These are phyloP conservation scores for Zygoascus biomembranicola DNA, from an alignment of 805 yeast species.

Conservation along the genomic window DNA sequence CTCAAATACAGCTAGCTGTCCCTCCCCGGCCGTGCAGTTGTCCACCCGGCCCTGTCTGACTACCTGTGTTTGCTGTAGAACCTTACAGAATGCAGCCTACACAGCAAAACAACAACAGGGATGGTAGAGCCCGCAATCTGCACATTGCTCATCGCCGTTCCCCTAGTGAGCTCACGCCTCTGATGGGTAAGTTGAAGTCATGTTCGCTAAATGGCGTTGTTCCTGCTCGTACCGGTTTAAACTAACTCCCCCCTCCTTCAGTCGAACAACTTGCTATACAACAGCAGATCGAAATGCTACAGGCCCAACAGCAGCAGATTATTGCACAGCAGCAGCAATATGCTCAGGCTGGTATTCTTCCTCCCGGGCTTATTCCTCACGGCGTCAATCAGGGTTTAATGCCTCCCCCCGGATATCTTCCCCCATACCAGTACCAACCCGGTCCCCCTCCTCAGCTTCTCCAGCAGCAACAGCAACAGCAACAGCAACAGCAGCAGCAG, in stretches of 20 bases:
- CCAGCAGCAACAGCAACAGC: background rate
- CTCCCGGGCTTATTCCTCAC: constrained; percentile 20
- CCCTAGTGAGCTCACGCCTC: constrained; percentile 87
- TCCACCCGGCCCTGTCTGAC: background rate
- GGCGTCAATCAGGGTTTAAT: constrained; percentile 11
- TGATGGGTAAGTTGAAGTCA: constrained; percentile 52
- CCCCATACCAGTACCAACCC: constrained; percentile 4
- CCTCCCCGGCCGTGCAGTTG: too few species aligned
- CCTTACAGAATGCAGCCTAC: background rate
- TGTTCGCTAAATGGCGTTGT: background rate
- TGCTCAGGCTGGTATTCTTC: constrained; percentile 25
- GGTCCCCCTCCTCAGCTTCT: constrained; percentile 6
- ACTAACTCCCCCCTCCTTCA: constrained; percentile 10
- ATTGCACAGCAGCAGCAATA: constrained; percentile 54
- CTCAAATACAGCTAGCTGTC: too few species aligned
- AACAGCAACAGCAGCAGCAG: background rate
- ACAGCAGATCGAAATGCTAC: constrained; percentile 85
- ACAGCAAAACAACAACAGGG: background rate
- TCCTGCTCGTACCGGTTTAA: too few species aligned
- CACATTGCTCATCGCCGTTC: constrained; percentile 96
- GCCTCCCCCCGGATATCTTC: constrained; percentile 15
- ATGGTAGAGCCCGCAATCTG: constrained; percentile 33
- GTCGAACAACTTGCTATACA: constrained; percentile 70
- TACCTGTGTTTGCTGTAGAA: background rate
- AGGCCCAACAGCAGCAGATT: constrained; percentile 85